A percentile compares a stretch with the other conserved stretches of the same genome.
Evolutionary conservation across 148 eudicot species (phyloP).

Genomic region (Rhododendron williamsianum): DNA sequence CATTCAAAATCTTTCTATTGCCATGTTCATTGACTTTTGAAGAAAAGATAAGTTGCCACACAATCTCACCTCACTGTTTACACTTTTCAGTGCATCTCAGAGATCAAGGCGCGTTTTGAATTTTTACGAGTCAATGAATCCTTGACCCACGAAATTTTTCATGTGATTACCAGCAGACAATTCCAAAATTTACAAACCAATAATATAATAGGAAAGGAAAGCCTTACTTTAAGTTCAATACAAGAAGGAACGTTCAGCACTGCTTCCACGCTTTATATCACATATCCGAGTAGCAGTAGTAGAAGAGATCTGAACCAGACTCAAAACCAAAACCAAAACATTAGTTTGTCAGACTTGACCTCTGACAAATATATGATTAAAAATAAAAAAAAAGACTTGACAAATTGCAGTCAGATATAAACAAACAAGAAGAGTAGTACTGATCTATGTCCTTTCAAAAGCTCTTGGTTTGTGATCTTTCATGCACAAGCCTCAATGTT

Average conservation of each 20-base stretch:
- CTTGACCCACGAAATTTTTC: background rate
- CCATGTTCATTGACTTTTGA: background rate
- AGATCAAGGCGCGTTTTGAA: background rate
- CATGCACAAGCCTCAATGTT: background rate
- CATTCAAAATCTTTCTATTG: background rate
- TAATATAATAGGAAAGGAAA: background rate
- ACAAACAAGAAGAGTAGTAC: background rate
- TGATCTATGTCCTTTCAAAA: background rate
- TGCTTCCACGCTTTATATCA: background rate
- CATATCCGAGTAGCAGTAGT: background rate
- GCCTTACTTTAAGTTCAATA: background rate
- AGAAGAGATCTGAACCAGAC: background rate
- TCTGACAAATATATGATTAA: background rate
- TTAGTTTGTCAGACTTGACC: background rate
- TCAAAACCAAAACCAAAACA: background rate
- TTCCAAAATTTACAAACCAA: background rate
- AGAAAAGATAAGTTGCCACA: background rate
- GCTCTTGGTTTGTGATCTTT: background rate
- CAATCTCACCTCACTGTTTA: background rate
- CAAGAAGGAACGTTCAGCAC: background rate
- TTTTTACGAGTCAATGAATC: background rate
- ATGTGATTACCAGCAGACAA: background rate
- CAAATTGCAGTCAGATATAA: background rate
- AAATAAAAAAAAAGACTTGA: background rate
- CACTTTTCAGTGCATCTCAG: background rate